Evolutionary conservation across 257 asterid species (phyloP).

Genomic region (Nicotiana sylvestris): DNA sequence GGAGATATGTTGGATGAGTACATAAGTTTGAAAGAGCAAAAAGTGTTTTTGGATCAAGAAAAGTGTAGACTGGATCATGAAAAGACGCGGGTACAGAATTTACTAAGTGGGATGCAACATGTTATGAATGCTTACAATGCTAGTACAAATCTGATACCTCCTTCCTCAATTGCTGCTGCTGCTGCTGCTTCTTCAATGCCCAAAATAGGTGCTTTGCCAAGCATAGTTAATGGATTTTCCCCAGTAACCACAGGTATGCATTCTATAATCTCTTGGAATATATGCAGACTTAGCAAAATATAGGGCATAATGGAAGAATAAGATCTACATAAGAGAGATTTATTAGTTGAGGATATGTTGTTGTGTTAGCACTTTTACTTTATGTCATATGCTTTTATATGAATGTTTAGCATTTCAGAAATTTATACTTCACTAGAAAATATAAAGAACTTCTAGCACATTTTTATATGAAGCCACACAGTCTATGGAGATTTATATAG

Average conservation of each 20-base stretch:
- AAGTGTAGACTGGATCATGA: slow-evolving; percentile 72
- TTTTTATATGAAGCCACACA: no score
- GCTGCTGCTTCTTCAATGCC: slow-evolving; percentile 5
- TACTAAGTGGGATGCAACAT: slow-evolving; percentile 74
- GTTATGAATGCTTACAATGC: slow-evolving; percentile 64
- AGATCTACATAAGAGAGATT: no score
- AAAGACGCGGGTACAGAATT: slow-evolving; percentile 55
- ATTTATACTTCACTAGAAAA: no score
- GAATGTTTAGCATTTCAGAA: no score
- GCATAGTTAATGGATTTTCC: not conserved
- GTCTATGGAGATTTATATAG: no score
- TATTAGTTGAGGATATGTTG: no score
- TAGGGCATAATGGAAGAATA: no score
- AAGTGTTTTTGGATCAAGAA: slow-evolving; percentile 67
- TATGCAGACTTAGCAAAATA: no score
- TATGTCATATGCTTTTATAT: no score
- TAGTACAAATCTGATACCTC: slow-evolving; percentile 27
- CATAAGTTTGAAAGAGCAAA: slow-evolving; percentile 74
- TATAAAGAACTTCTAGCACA: no score
- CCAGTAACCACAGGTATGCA: not conserved
- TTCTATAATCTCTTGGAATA: not conserved
- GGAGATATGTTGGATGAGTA: slow-evolving; percentile 83
- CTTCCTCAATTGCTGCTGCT: slow-evolving; percentile 25
- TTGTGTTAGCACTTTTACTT: no score
- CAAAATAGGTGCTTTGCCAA: slow-evolving; percentile 2